Percentiles rank a stretch among this genome's conserved stretches.
Evolutionary conservation across 805 yeast genomes (phyloP).

Genomic region (Ogataea haglerorum): DNA sequence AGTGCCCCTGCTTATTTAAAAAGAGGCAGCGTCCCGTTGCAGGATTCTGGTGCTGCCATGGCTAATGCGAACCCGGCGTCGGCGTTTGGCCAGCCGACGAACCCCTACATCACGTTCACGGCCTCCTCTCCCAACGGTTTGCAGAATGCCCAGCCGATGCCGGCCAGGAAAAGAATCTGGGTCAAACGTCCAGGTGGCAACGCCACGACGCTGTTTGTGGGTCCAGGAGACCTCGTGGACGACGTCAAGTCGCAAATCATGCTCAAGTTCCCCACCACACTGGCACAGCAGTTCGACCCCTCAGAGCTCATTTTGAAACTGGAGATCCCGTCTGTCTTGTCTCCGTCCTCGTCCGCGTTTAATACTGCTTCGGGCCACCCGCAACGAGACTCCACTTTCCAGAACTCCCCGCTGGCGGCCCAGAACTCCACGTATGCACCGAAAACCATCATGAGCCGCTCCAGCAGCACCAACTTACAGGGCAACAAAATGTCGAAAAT

Average conservation of each 20-base stretch:
- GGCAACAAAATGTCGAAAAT: slow-evolving; percentile 7
- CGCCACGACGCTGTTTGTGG: slow-evolving; percentile 69
- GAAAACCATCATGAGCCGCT: slow-evolving; percentile 2
- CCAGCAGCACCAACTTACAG: slow-evolving; percentile 3
- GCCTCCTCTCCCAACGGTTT: slow-evolving; percentile 15
- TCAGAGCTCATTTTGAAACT: slow-evolving; percentile 52
- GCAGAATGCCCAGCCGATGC: slow-evolving; percentile 13
- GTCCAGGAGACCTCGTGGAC: slow-evolving; percentile 67
- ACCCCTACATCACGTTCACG: slow-evolving; percentile 18
- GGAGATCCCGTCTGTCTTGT: slow-evolving; percentile 17
- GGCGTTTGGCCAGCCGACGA: slow-evolving; percentile 4
- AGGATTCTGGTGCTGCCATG: slow-evolving; percentile 2
- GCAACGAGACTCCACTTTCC: neutral
- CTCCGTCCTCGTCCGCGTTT: slow-evolving; percentile 8
- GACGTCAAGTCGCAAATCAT: slow-evolving; percentile 70
- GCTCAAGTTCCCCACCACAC: slow-evolving; percentile 62
- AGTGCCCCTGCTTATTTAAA: slow-evolving; percentile 7
- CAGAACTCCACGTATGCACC: slow-evolving; percentile 4
- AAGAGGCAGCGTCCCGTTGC: neutral
- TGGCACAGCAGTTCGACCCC: slow-evolving; percentile 62
- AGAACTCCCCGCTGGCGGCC: slow-evolving; percentile 7
- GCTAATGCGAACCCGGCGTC: neutral
- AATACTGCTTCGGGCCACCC: neutral
- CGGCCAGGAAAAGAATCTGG: slow-evolving; percentile 49
- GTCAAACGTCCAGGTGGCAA: slow-evolving; percentile 45